Base-by-base conservation (phyloP, 371 early-diverging fungal species). In the Syncephalis fuscata region DNA sequence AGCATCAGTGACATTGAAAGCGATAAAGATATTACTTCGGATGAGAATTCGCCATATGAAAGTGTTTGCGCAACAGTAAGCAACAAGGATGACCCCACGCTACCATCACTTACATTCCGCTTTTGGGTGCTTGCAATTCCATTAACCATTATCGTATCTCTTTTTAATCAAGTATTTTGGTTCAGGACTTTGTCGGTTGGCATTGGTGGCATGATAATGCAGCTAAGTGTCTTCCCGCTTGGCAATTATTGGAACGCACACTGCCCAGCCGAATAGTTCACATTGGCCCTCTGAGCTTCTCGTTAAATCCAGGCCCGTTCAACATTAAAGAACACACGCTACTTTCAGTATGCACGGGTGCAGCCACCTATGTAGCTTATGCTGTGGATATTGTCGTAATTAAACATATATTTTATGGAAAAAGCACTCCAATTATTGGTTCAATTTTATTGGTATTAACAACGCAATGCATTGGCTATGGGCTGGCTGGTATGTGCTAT, bases 381-480 rank as follows among this genome's bases (percentile, higher is more conserved):
- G 32, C 32, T 11, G 32, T 32, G 11, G 32, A 32, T 11, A 32
- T 32, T 32, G 32, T 32, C 32, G 32, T 32, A 7, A 32, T 32
- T 32, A 32, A 32, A 11, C 32, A 32, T 32, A 11, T 32, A 4
- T 32, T 32, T 11, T 32, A 32, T 11, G 32, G 32, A 7, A 4
- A 11, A 7, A 32, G 32, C 11, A 32, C 32, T 7, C 32, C 32
- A 4, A 32, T 32, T 32, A 7, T 32, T 11, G 32, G 32, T 32
- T 32, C 32, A 11, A 32, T 32, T 32, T 11, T 32, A 32, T 11
- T 32, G 7, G 32, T 32, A 4, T 51, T 83, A 47, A 68, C 78
- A 0, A 80, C 85, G 23, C 76, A 80, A 56, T 49, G 81, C 41
- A 61, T 86, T 47, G 92, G 92, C 10, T 88, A 80, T 58, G 86